Percentiles rank a stretch among this genome's conserved stretches.
phyloP scores from a whole-genome alignment of 1,139 yeast genomes.

The Sugiyamaella novakii region DNA sequence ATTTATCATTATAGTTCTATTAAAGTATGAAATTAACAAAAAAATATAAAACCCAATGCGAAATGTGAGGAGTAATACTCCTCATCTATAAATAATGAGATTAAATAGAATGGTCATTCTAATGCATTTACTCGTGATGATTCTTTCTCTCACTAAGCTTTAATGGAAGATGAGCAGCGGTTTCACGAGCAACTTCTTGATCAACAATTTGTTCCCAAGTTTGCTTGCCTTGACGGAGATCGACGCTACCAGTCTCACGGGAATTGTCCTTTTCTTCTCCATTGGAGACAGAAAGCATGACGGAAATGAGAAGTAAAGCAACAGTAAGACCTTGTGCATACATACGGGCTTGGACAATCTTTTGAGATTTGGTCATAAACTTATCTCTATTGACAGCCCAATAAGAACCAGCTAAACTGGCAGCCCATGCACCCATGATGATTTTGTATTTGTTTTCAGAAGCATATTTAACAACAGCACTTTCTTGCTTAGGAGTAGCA shows the following conservation, averaged over 20 bases:
- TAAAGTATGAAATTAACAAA: no score
- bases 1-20: no score
- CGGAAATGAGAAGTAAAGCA: constrained; percentile 41
- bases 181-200: constrained; percentile 35
- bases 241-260: constrained; percentile 9
- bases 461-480: constrained; percentile 21
- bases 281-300: constrained; percentile 35
- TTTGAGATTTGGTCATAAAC: constrained; percentile 76
- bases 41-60: no score
- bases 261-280: constrained; percentile 7
- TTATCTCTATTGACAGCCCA: constrained; percentile 72
- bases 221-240: constrained; percentile 28
- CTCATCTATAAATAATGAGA: constrained; percentile 12
- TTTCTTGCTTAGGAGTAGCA: neutral
- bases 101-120: no score
- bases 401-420: constrained; percentile 84
- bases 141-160: constrained; percentile 23
- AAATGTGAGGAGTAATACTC: no score
- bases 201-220: constrained; percentile 38
- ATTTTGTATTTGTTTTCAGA: constrained; percentile 68
- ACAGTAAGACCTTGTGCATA: constrained; percentile 78
- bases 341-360: constrained; percentile 91
- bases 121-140: no score
- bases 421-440: constrained; percentile 83
- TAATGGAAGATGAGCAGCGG: constrained; percentile 30